Evolutionary conservation across 805 yeast genomes (phyloP).

Genomic region (Candida quercuum): DNA sequence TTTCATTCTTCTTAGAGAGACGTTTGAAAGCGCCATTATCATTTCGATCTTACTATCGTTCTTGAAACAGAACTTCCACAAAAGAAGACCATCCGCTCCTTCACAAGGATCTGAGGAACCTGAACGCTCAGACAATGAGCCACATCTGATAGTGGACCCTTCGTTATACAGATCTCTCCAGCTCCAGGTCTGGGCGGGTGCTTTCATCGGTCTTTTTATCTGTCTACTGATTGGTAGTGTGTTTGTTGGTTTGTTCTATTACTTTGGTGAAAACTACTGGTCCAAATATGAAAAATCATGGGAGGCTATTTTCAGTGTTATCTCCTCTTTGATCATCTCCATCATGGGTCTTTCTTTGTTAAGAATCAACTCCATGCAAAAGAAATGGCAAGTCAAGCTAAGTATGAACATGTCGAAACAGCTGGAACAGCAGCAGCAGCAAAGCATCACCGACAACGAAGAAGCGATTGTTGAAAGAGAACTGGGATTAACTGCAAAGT

Average conservation of each 20-base stretch:
- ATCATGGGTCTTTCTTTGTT: slow-evolving; percentile 82
- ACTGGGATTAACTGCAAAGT: slow-evolving; percentile 4
- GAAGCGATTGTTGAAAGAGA: slow-evolving; percentile 14
- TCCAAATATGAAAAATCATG: slow-evolving; percentile 80
- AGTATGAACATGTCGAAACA: slow-evolving; percentile 54
- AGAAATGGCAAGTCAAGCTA: slow-evolving; percentile 70
- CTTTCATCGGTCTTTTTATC: slow-evolving; percentile 59
- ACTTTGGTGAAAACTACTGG: slow-evolving; percentile 83
- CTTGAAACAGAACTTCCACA: slow-evolving; percentile 77
- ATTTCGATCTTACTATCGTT: slow-evolving; percentile 90
- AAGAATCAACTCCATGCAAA: slow-evolving; percentile 75
- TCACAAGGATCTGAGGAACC: neutral
- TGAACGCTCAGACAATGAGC: neutral
- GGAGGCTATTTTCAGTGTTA: slow-evolving; percentile 81
- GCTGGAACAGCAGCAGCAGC: slow-evolving; percentile 12
- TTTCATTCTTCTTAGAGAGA: slow-evolving; percentile 87
- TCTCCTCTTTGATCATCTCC: slow-evolving; percentile 76
- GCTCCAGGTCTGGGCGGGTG: slow-evolving; percentile 82
- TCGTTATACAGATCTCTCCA: slow-evolving; percentile 39
- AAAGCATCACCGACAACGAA: slow-evolving; percentile 12
- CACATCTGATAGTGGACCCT: slow-evolving; percentile 23
- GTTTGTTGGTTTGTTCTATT: slow-evolving; percentile 68
- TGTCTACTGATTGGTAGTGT: slow-evolving; percentile 71
- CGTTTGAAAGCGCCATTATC: slow-evolving; percentile 87
- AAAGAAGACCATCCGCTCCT: slow-evolving; percentile 8